These are phyloP conservation scores for Phialocephala subalpina DNA, from an alignment of 2,329 filamentous ascomycete genomes.

Conservation along the genomic window DNA sequence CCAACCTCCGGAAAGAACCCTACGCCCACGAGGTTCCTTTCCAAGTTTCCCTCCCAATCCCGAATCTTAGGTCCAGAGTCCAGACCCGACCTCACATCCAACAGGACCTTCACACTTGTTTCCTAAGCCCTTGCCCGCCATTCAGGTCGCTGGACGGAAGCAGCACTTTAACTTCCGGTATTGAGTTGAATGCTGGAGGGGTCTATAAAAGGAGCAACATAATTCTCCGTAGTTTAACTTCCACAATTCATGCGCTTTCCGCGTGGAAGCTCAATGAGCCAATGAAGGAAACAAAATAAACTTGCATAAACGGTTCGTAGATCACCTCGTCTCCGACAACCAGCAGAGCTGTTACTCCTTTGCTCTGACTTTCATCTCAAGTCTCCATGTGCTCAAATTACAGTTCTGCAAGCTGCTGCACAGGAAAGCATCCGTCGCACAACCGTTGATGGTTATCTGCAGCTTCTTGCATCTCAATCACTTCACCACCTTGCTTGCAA, in stretches of 20 bases:
- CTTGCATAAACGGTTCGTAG: slow-evolving; percentile 5
- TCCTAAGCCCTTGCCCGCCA: not conserved
- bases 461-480: not conserved
- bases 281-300: not conserved
- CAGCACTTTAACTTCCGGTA: not conserved
- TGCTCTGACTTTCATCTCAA: not conserved
- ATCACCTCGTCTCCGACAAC: slow-evolving; percentile 9
- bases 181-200: slow-evolving; percentile 1
- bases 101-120: not conserved
- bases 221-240: slow-evolving; percentile 3
- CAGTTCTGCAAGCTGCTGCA: not conserved
- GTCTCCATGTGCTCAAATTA: not conserved
- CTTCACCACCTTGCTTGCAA: slow-evolving; percentile 1
- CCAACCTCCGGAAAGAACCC: not conserved
- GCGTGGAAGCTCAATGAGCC: not conserved
- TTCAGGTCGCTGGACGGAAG: not conserved
- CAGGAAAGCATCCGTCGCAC: not conserved
- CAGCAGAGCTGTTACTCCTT: not conserved
- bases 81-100: not conserved
- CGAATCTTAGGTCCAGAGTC: not conserved
- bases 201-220: not conserved
- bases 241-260: slow-evolving; percentile 11
- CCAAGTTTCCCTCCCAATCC: not conserved
- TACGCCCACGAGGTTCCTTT: slow-evolving; percentile 2
- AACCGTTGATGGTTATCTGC: not conserved